Conservation (phyloP, 306 rosid species). For the Ammopiptanthus mongolicus region DNA sequence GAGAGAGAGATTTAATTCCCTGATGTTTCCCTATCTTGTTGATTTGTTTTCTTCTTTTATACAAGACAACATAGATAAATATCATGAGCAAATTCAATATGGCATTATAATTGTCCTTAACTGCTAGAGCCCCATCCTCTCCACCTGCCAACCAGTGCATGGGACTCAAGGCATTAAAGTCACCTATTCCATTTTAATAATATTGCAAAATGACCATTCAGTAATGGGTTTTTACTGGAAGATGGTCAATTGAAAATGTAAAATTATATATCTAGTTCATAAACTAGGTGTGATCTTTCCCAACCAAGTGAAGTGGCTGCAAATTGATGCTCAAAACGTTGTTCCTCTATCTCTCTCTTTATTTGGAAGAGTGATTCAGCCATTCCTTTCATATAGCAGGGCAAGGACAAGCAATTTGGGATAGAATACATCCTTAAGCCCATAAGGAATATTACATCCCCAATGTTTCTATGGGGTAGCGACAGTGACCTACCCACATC, state of each 20-base stretch:
- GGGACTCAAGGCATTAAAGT: background rate
- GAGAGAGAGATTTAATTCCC: conserved; percentile 26
- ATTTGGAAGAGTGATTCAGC: conserved; percentile 30
- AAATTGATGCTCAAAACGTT: conserved; percentile 22
- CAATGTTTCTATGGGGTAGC: conserved; percentile 17
- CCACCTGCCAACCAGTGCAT: background rate
- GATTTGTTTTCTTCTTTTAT: conserved; percentile 45
- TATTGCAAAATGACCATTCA: background rate
- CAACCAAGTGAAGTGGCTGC: conserved; percentile 20
- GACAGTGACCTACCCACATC: conserved; percentile 23
- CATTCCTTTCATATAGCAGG: conserved; percentile 23
- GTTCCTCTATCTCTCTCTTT: conserved; percentile 4
- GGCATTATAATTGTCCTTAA: conserved; percentile 29
- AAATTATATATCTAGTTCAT: background rate
- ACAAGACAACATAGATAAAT: conserved; percentile 32
- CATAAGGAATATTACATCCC: conserved; percentile 35
- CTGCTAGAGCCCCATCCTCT: background rate
- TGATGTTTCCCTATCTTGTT: conserved; percentile 30
- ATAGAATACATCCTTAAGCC: conserved; percentile 36
- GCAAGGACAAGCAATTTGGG: conserved; percentile 34
- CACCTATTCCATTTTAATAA: background rate
- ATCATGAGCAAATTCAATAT: conserved; percentile 23
- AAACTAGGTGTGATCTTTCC: background rate
- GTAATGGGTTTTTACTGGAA: background rate
- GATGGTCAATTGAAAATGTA: background rate